Percentiles rank a stretch among this genome's conserved stretches.
Conservation (phyloP, 192 early-diverging fungal species). For the Lunasporangiospora selenospora region DNA sequence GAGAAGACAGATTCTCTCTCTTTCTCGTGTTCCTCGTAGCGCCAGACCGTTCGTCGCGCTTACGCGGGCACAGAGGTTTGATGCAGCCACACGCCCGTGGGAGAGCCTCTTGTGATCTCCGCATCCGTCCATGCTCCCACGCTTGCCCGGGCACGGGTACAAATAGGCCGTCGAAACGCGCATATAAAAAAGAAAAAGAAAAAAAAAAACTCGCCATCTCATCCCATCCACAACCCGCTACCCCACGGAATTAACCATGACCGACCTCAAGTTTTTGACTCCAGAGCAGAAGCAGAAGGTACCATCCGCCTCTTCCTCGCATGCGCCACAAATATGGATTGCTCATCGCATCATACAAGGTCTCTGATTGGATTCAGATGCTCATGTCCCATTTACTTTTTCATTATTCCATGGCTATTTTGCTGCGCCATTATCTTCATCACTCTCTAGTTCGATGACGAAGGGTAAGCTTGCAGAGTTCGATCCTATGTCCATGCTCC, state of each 20-base stretch:
- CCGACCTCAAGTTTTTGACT: constrained; percentile 26
- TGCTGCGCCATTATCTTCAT: background rate
- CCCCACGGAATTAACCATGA: constrained; percentile 9
- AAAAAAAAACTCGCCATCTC: background rate
- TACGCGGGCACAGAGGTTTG: too few relatives aligned
- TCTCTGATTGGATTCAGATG: background rate
- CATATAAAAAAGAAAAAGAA: background rate
- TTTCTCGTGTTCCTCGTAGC: too few relatives aligned
- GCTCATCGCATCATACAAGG: background rate
- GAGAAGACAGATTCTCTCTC: background rate
- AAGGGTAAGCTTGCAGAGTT: constrained; percentile 17
- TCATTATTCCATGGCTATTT: background rate
- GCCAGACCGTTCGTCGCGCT: too few relatives aligned
- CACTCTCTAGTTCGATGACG: constrained; percentile 33
- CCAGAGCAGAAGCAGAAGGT: constrained; percentile 47
- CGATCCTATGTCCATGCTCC: too few relatives aligned
- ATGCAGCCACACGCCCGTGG: too few relatives aligned
- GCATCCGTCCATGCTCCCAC: background rate
- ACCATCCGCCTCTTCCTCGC: background rate
- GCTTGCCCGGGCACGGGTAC: background rate
- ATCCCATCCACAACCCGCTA: background rate
- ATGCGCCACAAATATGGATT: background rate
- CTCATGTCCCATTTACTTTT: background rate
- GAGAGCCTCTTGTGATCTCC: too few relatives aligned
- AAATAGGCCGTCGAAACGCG: too few relatives aligned